Percentiles rank a stretch among this genome's conserved stretches.
These are phyloP conservation scores for Tetraselmis striata DNA, from an alignment of 139 green algal genomes.

Conservation along the genomic window DNA sequence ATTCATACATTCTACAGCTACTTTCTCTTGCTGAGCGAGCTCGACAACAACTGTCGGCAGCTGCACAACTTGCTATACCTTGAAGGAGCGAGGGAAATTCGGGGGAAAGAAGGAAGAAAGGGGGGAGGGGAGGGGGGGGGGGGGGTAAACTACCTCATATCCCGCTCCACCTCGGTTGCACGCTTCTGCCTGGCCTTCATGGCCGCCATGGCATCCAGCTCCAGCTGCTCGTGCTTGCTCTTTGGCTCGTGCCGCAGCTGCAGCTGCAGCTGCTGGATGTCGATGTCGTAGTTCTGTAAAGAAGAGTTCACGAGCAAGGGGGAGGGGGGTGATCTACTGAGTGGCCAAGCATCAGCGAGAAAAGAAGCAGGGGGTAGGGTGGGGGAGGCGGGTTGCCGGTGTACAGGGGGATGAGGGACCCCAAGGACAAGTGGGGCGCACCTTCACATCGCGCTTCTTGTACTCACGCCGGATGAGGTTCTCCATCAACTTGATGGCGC, in stretches of 20 bases:
- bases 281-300: slow-evolving; percentile 45
- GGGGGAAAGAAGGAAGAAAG: too few relatives aligned
- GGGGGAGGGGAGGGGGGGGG: too few relatives aligned
- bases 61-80: too few relatives aligned
- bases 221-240: slow-evolving; percentile 25
- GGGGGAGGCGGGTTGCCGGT: too few relatives aligned
- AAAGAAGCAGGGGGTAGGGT: too few relatives aligned
- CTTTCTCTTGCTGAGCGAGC: not conserved
- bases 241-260: slow-evolving; percentile 41
- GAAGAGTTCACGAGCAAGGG: too few relatives aligned
- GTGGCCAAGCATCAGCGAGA: too few relatives aligned
- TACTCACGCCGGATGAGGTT: slow-evolving; percentile 57
- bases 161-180: slow-evolving; percentile 27
- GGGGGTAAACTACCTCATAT: too few relatives aligned
- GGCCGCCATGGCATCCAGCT: slow-evolving; percentile 31
- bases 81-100: too few relatives aligned
- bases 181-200: slow-evolving; percentile 24
- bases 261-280: slow-evolving; percentile 56
- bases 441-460: slow-evolving; percentile 62
- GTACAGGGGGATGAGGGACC: too few relatives aligned
- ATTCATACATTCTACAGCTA: not conserved
- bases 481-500: slow-evolving; percentile 51
- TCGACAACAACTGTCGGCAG: not conserved
- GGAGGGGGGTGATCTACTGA: too few relatives aligned
- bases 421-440: too few relatives aligned